These are phyloP conservation scores for Cladosporium sp. DNA, from an alignment of 2,329 filamentous ascomycete genomes.

Conservation along the genomic window DNA sequence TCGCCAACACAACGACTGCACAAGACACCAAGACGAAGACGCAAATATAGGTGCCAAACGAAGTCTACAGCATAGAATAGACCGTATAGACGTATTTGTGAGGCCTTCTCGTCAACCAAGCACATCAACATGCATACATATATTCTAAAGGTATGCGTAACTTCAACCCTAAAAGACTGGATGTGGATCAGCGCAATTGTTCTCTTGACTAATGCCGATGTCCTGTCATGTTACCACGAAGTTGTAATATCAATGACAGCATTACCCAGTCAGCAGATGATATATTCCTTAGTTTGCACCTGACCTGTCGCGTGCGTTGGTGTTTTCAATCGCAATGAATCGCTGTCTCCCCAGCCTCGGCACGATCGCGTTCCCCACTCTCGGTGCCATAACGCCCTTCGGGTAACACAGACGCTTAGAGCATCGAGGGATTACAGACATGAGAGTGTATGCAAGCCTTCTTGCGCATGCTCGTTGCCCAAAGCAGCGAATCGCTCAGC, in stretches of 20 bases:
- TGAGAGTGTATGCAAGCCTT: background rate
- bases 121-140: background rate
- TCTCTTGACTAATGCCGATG: background rate
- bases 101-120: background rate
- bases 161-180: background rate
- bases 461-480: background rate
- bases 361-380: slow-evolving; percentile 8
- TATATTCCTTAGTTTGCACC: too few relatives aligned
- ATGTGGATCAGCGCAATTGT: background rate
- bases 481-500: background rate
- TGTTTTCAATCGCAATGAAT: background rate
- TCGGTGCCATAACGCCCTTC: slow-evolving; percentile 1
- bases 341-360: background rate
- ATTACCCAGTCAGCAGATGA: too few relatives aligned
- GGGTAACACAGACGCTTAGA: background rate
- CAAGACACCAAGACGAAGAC: too few relatives aligned
- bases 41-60: too few relatives aligned
- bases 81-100: background rate
- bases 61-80: background rate
- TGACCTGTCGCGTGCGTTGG: too few relatives aligned
- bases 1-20: too few relatives aligned
- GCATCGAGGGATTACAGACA: background rate
- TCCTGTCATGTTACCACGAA: background rate
- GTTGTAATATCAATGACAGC: background rate
- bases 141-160: background rate